A percentile compares a stretch with the other conserved stretches of the same genome.
Conservation (phyloP, 2,329 filamentous ascomycete species). For the Dactylellina parvicollis region DNA sequence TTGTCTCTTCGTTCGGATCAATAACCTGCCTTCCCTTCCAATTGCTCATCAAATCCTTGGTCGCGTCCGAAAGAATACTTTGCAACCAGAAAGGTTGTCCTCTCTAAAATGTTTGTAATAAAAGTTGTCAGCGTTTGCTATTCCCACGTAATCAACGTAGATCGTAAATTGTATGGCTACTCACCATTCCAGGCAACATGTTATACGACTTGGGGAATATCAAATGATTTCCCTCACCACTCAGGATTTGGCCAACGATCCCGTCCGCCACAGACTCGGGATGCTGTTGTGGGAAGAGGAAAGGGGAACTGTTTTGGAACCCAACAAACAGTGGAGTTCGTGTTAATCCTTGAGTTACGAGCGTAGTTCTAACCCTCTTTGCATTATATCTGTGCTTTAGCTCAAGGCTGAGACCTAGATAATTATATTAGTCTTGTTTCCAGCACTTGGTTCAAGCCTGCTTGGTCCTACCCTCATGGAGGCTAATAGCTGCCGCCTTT, state of each 20-base stretch:
- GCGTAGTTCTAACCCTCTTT: constrained; percentile 72
- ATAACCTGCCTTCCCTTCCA: constrained; percentile 56
- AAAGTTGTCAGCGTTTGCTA: background rate
- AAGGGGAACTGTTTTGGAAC: constrained; percentile 66
- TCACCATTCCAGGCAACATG: constrained; percentile 62
- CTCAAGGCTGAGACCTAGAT: constrained; percentile 66
- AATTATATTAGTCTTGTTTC: background rate
- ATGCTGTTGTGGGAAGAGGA: constrained; percentile 67
- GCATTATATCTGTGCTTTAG: constrained; percentile 71
- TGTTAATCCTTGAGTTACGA: constrained; percentile 72
- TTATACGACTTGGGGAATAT: constrained; percentile 65
- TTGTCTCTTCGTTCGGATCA: constrained; percentile 31
- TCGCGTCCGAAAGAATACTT: constrained; percentile 19
- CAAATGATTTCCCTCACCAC: constrained; percentile 69
- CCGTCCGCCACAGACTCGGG: constrained; percentile 73
- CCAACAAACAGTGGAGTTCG: constrained; percentile 71
- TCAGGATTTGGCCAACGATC: constrained; percentile 70
- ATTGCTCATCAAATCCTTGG: constrained; percentile 52
- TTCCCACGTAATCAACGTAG: background rate
- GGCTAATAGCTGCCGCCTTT: constrained; percentile 73
- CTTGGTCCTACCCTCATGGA: constrained; percentile 69
- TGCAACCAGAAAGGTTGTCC: constrained; percentile 58
- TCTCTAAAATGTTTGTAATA: constrained; percentile 19
- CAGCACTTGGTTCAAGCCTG: background rate
- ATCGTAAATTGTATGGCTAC: background rate